Evolutionary conservation across 2,329 filamentous ascomycete genomes (phyloP).

Genomic region (Botryotinia globosa): DNA sequence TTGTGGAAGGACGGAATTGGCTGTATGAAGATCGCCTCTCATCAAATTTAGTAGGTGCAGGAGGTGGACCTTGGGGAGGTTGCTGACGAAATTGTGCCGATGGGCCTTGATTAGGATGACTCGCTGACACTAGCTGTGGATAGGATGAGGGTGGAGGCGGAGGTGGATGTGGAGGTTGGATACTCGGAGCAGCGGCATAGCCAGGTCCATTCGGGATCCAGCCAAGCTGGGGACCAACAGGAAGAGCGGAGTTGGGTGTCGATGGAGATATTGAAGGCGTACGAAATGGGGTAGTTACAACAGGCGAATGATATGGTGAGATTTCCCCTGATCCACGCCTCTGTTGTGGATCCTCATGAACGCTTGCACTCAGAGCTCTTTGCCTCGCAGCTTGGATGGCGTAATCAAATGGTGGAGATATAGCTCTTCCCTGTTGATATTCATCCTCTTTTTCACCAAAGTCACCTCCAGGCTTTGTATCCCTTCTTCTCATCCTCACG

Average conservation of each 20-base stretch:
- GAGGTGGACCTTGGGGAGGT: constrained; percentile 24
- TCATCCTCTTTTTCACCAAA: constrained; percentile 58
- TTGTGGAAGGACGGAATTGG: constrained; percentile 20
- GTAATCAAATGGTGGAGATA: constrained; percentile 11
- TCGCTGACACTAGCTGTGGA: constrained; percentile 8
- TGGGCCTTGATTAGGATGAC: constrained; percentile 1
- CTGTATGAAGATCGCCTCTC: constrained; percentile 17
- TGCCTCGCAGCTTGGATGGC: constrained; percentile 23
- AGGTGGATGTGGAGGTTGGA: constrained; percentile 3
- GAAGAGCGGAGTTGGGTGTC: constrained; percentile 33
- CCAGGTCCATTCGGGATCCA: constrained; percentile 26
- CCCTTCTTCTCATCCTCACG: constrained; percentile 84
- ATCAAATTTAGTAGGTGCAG: constrained; percentile 18
- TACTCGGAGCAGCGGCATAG: not conserved
- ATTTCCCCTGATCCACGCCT: constrained; percentile 49
- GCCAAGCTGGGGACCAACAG: constrained; percentile 37
- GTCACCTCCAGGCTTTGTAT: constrained; percentile 59
- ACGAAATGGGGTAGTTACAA: constrained; percentile 20
- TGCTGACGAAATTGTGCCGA: constrained; percentile 13
- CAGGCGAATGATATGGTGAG: constrained; percentile 20
- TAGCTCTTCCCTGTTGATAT: constrained; percentile 44
- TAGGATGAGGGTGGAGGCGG: constrained; percentile 17
- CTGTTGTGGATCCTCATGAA: constrained; percentile 33
- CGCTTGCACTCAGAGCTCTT: constrained; percentile 29
- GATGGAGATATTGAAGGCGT: constrained; percentile 11